Conservation (phyloP, 169 alveolate genomes). For the Toxoplasma gondii region DNA sequence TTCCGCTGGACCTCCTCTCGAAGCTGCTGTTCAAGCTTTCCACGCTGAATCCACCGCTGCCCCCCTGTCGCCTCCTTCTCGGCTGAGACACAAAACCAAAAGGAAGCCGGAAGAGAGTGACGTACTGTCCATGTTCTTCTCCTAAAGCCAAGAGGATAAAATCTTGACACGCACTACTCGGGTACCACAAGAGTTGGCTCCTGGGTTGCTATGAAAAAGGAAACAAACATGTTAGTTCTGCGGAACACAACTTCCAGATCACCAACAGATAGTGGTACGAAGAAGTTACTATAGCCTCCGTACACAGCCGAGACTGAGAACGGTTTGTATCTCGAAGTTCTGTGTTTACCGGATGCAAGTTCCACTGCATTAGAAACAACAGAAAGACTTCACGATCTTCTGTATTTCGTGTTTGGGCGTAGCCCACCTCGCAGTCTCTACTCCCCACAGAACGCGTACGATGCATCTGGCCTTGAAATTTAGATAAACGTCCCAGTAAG, state of each 20-base stretch:
- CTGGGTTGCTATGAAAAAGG: neutral
- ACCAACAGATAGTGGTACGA: neutral
- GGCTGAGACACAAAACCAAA: neutral
- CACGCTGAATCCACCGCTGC: conserved; percentile 11
- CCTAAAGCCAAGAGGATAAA: too few species aligned
- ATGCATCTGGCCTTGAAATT: neutral
- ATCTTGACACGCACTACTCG: neutral
- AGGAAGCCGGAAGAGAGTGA: neutral
- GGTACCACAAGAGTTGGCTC: neutral
- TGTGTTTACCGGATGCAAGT: too few species aligned
- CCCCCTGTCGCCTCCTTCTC: neutral
- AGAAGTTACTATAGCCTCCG: too few species aligned
- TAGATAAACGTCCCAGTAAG: neutral
- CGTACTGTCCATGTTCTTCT: neutral
- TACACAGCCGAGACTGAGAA: too few species aligned
- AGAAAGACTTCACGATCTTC: too few species aligned
- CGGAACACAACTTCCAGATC: neutral
- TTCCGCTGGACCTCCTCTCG: conserved; percentile 26
- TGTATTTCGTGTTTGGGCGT: too few species aligned
- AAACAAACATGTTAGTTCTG: neutral
- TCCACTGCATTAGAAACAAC: too few species aligned
- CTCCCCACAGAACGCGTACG: neutral
- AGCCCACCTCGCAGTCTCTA: too few species aligned
- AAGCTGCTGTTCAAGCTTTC: neutral
- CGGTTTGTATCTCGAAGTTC: too few species aligned